Evolutionary conservation across 73 alveolate species (phyloP), one percentile per base, ranked within the genome.

Genomic region (Tetrahymena malaccensis): DNA sequence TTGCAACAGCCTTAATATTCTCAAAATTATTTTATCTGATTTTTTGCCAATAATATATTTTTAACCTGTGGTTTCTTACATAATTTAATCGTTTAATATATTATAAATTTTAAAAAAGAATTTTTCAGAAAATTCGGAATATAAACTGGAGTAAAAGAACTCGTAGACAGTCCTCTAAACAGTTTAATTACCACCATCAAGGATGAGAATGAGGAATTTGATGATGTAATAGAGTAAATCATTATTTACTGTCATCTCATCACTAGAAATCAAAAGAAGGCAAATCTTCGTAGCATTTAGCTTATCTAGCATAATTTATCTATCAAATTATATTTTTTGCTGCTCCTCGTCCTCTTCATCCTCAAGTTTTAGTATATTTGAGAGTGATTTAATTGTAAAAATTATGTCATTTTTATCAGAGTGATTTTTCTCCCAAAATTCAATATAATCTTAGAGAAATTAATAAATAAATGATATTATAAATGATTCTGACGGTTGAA

Each of bases 91-190:
- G 25, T 94, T 89, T 21, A 95, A 31, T 0, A 95, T 57, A 2
- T 50, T 89, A 38, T 95, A 85, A 43, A 95, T 95, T 35, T 95
- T 95, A 34, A 16, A 34, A 31, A 95, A 95, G 38, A 95, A 95
- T 19, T 44, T 56, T 95, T 95, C 97, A 33, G 95, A 84, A 34
- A 85, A 94, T 95, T 95, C 97, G 17, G 95, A 84, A 34, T 95
- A 94, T 12, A 93, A 44, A 35, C 85, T 89, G 31, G 43, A 84
- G 55, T 85, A 43, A 84, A 95, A 34, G 43, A 95, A 93, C 22
- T 95, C 85, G 15, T 85, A 55, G 4, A 95, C 89, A 12, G 95
- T 95, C 95, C 35, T 89, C 27, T 95, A 56, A 34, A 95, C 94
- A 84, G 34, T 93, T 89, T 85, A 55, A 43, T 95, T 95, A 5